Conservation (phyloP, 768 basidiomycete genomes). For the Suillus subluteus region DNA sequence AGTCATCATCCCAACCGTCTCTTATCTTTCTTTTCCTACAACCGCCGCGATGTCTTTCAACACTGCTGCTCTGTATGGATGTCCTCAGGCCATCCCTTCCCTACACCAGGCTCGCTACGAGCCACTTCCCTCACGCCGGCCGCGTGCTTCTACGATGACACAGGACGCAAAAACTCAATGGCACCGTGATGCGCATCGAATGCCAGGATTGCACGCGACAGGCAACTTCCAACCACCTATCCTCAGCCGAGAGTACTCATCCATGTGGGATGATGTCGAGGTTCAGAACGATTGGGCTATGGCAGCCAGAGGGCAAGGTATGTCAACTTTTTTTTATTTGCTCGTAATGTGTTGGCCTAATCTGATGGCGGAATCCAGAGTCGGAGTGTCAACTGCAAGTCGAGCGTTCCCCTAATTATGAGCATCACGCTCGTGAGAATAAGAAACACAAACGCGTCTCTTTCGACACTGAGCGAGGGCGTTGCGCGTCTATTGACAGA, state of each 20-base stretch:
- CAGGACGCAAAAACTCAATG: not conserved
- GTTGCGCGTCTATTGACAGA: not conserved
- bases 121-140: not conserved
- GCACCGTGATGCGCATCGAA: not conserved
- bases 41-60: not conserved
- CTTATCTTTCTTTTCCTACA: not conserved
- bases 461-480: not conserved
- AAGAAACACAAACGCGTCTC: slow-evolving; percentile 1
- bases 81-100: not conserved
- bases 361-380: slow-evolving; percentile 15
- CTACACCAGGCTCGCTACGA: not conserved
- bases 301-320: slow-evolving; percentile 15
- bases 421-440: slow-evolving; percentile 8
- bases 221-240: slow-evolving; percentile 1
- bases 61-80: not conserved
- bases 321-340: not conserved
- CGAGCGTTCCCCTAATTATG: slow-evolving; percentile 1
- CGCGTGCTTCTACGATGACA: slow-evolving; percentile 3
- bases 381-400: not conserved
- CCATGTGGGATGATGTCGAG: slow-evolving; percentile 8
- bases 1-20: not conserved
- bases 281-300: slow-evolving; percentile 1
- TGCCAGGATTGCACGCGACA: not conserved
- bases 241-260: slow-evolving; percentile 7
- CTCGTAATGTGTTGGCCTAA: not conserved